Evolutionary conservation across 129 eudicot species (phyloP).

Genomic region (Tagetes patula): DNA sequence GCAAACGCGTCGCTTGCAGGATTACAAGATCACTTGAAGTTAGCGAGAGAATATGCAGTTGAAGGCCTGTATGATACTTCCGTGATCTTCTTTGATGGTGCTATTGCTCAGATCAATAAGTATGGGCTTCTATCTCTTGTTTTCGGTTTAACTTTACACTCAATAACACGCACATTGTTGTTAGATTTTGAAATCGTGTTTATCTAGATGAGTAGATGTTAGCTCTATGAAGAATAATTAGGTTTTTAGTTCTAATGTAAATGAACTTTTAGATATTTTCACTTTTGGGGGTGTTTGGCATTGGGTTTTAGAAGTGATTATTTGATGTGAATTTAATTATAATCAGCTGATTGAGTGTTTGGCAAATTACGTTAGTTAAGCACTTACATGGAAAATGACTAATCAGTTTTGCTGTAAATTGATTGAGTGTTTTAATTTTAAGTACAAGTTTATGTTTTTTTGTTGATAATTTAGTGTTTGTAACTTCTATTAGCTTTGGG

Average conservation of each 20-base stretch:
- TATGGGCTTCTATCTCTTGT: slow-evolving; percentile 20
- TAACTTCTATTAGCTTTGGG: too few relatives aligned
- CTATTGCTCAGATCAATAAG: slow-evolving; percentile 98
- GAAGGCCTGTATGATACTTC: slow-evolving; percentile 98
- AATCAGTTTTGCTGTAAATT: not conserved
- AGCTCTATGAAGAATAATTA: not conserved
- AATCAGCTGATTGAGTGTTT: not conserved
- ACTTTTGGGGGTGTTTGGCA: not conserved
- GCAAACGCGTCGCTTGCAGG: slow-evolving; percentile 69
- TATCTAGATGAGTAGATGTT: not conserved
- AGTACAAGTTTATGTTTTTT: not conserved
- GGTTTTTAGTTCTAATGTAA: slow-evolving; percentile 7
- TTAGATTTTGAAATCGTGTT: not conserved
- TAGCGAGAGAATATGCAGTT: slow-evolving; percentile 92
- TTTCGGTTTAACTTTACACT: slow-evolving; percentile 15
- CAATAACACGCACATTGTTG: slow-evolving; percentile 4
- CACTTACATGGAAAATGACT: not conserved
- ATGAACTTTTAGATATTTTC: not conserved
- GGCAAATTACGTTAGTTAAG: not conserved
- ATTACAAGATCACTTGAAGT: slow-evolving; percentile 83
- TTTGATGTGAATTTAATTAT: not conserved
- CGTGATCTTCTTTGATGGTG: slow-evolving; percentile 97
- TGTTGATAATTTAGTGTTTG: not conserved
- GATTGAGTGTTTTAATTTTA: too few relatives aligned
- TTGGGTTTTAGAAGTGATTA: not conserved